These are phyloP conservation scores for Xylariales sp. DNA, from an alignment of 2,329 filamentous ascomycete species.

Conservation along the genomic window DNA sequence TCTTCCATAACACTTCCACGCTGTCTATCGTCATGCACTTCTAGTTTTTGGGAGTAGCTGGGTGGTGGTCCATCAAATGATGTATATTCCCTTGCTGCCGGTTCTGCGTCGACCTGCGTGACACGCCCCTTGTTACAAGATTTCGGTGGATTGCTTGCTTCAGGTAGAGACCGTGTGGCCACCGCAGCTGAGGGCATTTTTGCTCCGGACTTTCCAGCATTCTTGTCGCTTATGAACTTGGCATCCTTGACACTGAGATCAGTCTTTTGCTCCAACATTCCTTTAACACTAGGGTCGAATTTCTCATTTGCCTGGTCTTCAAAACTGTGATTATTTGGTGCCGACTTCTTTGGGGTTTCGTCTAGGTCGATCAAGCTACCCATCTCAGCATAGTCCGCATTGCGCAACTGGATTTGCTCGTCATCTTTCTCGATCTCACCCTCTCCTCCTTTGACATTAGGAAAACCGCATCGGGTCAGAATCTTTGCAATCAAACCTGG, in stretches of 20 bases:
- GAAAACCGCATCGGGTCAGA: slow-evolving; percentile 46
- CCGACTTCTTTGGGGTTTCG: slow-evolving; percentile 17
- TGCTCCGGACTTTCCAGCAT: slow-evolving; percentile 5
- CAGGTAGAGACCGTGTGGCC: slow-evolving; percentile 2
- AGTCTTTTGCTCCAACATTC: slow-evolving; percentile 18
- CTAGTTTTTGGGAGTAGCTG: slow-evolving; percentile 9
- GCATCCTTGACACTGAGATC: slow-evolving; percentile 12
- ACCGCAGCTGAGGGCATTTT: neutral
- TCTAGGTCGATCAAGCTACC: slow-evolving; percentile 40
- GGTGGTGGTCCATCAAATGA: slow-evolving; percentile 15
- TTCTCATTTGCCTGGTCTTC: slow-evolving; percentile 19
- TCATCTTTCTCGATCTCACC: slow-evolving; percentile 47
- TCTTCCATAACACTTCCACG: slow-evolving; percentile 14
- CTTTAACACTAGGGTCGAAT: slow-evolving; percentile 20
- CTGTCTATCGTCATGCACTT: neutral
- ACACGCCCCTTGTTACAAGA: neutral
- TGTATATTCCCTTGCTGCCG: neutral
- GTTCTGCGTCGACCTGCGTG: neutral
- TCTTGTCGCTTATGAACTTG: slow-evolving; percentile 11
- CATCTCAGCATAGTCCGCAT: slow-evolving; percentile 23
- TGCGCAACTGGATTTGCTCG: slow-evolving; percentile 23
- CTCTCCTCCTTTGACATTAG: slow-evolving; percentile 36
- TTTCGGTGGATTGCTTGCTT: slow-evolving; percentile 5
- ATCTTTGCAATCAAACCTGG: slow-evolving; percentile 47
- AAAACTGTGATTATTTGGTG: slow-evolving; percentile 12